phyloP scores from a whole-genome alignment of 192 early-diverging fungal genomes.

The Mortierella alpina region DNA sequence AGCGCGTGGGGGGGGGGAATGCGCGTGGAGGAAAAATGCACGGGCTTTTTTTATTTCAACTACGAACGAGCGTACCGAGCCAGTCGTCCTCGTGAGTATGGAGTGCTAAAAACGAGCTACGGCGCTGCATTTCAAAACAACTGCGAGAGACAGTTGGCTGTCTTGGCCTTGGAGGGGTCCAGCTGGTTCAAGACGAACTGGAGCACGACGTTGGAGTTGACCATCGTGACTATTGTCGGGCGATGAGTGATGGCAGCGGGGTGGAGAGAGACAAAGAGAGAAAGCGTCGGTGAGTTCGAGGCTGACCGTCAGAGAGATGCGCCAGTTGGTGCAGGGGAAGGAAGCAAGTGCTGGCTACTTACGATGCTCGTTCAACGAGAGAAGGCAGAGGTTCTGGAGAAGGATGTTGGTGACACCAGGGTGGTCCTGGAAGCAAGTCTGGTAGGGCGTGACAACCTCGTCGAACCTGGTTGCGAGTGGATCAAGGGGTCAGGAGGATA shows the following conservation, averaged over 20 bases:
- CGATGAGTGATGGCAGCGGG: not conserved
- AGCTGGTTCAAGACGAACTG: conserved; percentile 38
- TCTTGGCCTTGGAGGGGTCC: conserved; percentile 32
- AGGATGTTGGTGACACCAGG: conserved; percentile 13
- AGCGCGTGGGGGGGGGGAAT: not conserved
- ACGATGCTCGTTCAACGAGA: conserved; percentile 33
- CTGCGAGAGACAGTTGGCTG: conserved; percentile 34
- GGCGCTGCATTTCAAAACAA: not conserved
- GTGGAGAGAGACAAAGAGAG: not conserved
- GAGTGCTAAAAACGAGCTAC: not conserved
- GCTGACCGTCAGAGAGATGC: too few species aligned
- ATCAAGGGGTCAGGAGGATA: not conserved
- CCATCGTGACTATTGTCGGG: conserved; percentile 27
- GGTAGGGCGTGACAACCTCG: conserved; percentile 34
- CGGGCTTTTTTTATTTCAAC: too few species aligned
- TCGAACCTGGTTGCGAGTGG: conserved; percentile 9
- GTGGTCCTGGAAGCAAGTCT: conserved; percentile 15
- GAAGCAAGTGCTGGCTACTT: not conserved
- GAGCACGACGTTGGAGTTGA: conserved; percentile 30
- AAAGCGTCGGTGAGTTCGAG: not conserved
- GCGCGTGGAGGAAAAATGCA: too few species aligned
- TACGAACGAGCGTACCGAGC: too few species aligned
- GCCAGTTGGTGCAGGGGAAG: not conserved
- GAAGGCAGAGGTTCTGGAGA: conserved; percentile 24
- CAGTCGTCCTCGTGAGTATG: not conserved